These are phyloP conservation scores for Colletotrichum sp. DNA, from an alignment of 2,329 filamentous ascomycete genomes.

Conservation along the genomic window DNA sequence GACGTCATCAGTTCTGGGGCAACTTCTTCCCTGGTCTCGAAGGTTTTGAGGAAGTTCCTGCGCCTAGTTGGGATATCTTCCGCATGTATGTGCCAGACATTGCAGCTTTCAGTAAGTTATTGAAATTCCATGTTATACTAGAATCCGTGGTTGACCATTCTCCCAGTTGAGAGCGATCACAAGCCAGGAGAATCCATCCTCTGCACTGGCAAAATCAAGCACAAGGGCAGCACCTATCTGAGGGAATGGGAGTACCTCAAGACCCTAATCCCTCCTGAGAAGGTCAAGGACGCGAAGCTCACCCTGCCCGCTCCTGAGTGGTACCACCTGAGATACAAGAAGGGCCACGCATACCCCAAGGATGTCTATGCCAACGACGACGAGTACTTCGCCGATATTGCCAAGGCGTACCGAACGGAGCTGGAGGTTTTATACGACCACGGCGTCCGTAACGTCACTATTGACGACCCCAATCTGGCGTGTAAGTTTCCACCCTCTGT, in stretches of 20 bases:
- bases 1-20: slow-evolving; percentile 36
- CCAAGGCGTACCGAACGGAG: slow-evolving; percentile 59
- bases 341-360: slow-evolving; percentile 59
- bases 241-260: slow-evolving; percentile 46
- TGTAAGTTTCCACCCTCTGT: slow-evolving; percentile 20
- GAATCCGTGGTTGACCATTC: too few relatives aligned
- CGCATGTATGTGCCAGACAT: slow-evolving; percentile 42
- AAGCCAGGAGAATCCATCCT: slow-evolving; percentile 51
- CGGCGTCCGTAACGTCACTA: slow-evolving; percentile 61
- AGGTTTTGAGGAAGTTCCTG: slow-evolving; percentile 42
- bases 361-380: slow-evolving; percentile 60
- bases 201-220: slow-evolving; percentile 51
- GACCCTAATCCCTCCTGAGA: slow-evolving; percentile 57
- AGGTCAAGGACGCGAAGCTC: slow-evolving; percentile 68
- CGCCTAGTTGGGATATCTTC: slow-evolving; percentile 36
- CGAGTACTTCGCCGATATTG: slow-evolving; percentile 62
- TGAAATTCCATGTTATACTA: too few relatives aligned
- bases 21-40: slow-evolving; percentile 41
- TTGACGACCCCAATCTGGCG: slow-evolving; percentile 66
- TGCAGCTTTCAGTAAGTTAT: slow-evolving; percentile 41
- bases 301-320: slow-evolving; percentile 66
- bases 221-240: slow-evolving; percentile 46
- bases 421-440: slow-evolving; percentile 58
- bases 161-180: slow-evolving; percentile 42
- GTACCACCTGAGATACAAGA: slow-evolving; percentile 67